Conservation (phyloP, 2,329 filamentous ascomycete species). For the Ophiostoma piceae region DNA sequence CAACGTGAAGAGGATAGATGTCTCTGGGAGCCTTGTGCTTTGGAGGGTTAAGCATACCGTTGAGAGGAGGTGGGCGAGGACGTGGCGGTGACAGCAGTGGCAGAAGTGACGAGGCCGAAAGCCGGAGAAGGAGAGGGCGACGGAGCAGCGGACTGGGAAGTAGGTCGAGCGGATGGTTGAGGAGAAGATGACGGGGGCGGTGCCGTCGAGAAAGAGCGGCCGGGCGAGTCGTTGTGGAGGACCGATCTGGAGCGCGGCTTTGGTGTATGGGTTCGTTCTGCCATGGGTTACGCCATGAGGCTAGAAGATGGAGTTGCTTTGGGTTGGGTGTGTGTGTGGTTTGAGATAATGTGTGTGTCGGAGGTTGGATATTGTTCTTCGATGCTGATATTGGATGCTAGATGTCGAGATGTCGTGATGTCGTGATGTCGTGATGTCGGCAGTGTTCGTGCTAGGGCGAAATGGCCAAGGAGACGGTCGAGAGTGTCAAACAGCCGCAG, state of each 20-base stretch:
- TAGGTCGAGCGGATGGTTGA: neutral
- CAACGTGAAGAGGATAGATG: neutral
- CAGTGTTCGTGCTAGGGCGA: neutral
- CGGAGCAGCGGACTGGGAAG: neutral
- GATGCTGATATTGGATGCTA: neutral
- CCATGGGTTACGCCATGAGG: constrained; percentile 65
- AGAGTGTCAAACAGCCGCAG: neutral
- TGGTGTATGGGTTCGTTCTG: constrained; percentile 53
- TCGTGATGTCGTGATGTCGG: neutral
- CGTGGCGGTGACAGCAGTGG: neutral
- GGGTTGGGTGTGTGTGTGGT: no score
- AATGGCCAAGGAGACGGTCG: neutral
- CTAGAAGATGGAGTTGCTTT: constrained; percentile 26
- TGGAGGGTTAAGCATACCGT: neutral
- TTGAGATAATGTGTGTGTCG: neutral
- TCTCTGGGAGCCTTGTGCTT: neutral
- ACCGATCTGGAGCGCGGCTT: constrained; percentile 47
- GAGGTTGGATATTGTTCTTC: neutral
- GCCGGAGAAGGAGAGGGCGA: neutral
- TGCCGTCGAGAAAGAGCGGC: constrained; percentile 17
- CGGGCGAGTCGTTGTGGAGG: constrained; percentile 45
- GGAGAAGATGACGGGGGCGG: constrained; percentile 10
- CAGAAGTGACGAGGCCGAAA: neutral
- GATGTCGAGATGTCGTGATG: neutral
- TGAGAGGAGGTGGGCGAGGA: neutral